These are phyloP conservation scores for Gaertneriomyces sp. DNA, from an alignment of 192 early-diverging fungal genomes.

Conservation along the genomic window DNA sequence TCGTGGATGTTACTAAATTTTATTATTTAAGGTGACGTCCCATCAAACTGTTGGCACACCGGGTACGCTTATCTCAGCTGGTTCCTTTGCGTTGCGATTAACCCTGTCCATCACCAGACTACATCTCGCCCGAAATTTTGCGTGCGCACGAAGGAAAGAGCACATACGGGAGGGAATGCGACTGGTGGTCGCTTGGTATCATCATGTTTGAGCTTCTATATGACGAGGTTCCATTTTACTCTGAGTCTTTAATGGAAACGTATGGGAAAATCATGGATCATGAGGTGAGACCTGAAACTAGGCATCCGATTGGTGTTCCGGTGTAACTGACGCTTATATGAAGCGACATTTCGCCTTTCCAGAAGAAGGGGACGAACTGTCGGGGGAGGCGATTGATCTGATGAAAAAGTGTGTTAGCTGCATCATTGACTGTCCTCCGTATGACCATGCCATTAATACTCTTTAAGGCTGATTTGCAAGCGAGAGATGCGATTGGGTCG, in stretches of 20 bases:
- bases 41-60: constrained; percentile 63
- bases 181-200: constrained; percentile 83
- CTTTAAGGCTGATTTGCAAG: constrained; percentile 63
- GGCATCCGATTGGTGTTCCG: no score
- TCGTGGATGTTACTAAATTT: constrained; percentile 9
- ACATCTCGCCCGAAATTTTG: constrained; percentile 95
- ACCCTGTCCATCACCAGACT: constrained; percentile 52
- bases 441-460: background rate
- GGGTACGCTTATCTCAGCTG: constrained; percentile 14
- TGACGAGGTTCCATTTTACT: constrained; percentile 85
- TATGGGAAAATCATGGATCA: constrained; percentile 83
- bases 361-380: constrained; percentile 46
- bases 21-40: constrained; percentile 40
- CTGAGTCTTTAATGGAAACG: constrained; percentile 78
- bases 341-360: constrained; percentile 72
- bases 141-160: constrained; percentile 72
- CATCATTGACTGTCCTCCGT: background rate
- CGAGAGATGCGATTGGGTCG: constrained; percentile 69
- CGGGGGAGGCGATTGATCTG: constrained; percentile 66
- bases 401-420: constrained; percentile 43
- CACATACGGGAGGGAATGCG: constrained; percentile 70
- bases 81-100: constrained; percentile 1
- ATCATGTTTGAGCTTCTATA: constrained; percentile 82
- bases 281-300: constrained; percentile 49
- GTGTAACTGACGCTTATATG: no score